These are phyloP conservation scores for Cordyceps cicadae DNA, from an alignment of 2,329 filamentous ascomycete genomes.

Conservation along the genomic window DNA sequence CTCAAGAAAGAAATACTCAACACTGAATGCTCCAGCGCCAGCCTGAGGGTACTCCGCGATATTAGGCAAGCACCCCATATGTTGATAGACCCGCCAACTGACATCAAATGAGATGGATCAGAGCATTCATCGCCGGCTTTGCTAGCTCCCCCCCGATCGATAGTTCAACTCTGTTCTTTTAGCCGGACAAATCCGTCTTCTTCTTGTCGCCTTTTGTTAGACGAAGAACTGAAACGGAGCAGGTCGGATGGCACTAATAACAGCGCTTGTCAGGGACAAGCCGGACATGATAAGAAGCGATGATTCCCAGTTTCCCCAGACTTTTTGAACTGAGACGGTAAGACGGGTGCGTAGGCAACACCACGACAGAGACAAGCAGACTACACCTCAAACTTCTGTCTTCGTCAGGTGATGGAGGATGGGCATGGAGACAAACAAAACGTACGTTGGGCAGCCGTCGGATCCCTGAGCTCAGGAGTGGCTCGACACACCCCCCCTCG, in stretches of 20 bases:
- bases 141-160: neutral
- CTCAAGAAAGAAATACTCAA: neutral
- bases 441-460: slow-evolving; percentile 5
- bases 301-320: neutral
- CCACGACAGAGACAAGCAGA: neutral
- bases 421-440: neutral
- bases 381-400: neutral
- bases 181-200: neutral
- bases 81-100: neutral
- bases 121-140: neutral
- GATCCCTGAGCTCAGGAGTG: neutral
- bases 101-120: neutral
- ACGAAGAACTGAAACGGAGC: neutral
- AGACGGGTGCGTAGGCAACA: neutral
- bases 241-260: slow-evolving; percentile 7
- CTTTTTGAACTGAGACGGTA: neutral
- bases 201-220: slow-evolving; percentile 1
- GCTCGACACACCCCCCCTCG: slow-evolving; percentile 1
- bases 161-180: neutral
- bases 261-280: neutral
- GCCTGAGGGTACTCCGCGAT: neutral
- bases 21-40: too few species aligned
- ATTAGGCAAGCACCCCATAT: neutral
- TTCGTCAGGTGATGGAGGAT: neutral
- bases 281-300: neutral